A percentile compares a stretch with the other conserved stretches of the same genome.
phyloP scores from a whole-genome alignment of 768 basidiomycete genomes.

The Suillus brevipes region DNA sequence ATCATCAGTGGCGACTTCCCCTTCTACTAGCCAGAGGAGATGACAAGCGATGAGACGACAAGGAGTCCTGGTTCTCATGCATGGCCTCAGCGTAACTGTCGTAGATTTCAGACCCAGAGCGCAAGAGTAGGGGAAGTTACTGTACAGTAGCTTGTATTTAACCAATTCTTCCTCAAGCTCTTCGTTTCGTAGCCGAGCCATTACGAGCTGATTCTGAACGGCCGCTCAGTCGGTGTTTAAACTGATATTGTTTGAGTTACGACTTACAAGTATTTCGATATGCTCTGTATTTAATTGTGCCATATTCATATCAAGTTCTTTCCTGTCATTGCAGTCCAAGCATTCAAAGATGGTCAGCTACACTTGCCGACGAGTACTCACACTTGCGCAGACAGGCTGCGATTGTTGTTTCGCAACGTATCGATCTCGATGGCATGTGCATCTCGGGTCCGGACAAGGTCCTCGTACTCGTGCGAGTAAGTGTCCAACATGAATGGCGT shows the following conservation, averaged over 20 bases:
- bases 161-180: slow-evolving; percentile 94
- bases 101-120: slow-evolving; percentile 1
- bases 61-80: slow-evolving; percentile 73
- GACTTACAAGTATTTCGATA: slow-evolving; percentile 65
- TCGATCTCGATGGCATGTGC: slow-evolving; percentile 87
- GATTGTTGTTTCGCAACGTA: slow-evolving; percentile 75
- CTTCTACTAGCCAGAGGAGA: slow-evolving; percentile 13
- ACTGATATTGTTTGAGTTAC: background rate
- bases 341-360: slow-evolving; percentile 11
- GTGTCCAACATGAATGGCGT: slow-evolving; percentile 96
- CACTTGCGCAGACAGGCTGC: slow-evolving; percentile 76
- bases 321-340: slow-evolving; percentile 44
- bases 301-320: slow-evolving; percentile 75
- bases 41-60: slow-evolving; percentile 64
- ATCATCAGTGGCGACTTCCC: slow-evolving; percentile 22
- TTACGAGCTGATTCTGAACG: slow-evolving; percentile 84
- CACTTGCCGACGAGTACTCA: slow-evolving; percentile 39
- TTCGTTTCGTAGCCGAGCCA: slow-evolving; percentile 83
- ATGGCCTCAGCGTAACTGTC: slow-evolving; percentile 70
- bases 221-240: slow-evolving; percentile 17
- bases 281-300: slow-evolving; percentile 84
- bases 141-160: slow-evolving; percentile 84
- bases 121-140: background rate
- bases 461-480: slow-evolving; percentile 87
- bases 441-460: slow-evolving; percentile 71